phyloP scores from a whole-genome alignment of 75 land plant species.

The Selaginella tamariscina region DNA sequence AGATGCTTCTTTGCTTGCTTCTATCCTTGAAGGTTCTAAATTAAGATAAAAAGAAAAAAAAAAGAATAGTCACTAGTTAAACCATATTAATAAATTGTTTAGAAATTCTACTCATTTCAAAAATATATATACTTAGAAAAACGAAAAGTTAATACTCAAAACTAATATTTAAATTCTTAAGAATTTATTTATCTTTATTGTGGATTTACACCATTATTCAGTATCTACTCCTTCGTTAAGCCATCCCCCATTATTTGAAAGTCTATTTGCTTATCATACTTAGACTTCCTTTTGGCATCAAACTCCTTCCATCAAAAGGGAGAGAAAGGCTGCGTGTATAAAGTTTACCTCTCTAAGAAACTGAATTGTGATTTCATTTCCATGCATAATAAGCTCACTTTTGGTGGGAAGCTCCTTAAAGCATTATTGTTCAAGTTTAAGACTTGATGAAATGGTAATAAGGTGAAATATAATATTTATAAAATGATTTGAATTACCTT shows the following conservation, averaged over 20 bases:
- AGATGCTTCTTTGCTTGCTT: too few species aligned
- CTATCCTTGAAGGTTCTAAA: too few species aligned
- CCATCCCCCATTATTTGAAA: slow-evolving; percentile 47
- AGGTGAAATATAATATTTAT: not conserved
- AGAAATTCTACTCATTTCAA: too few species aligned
- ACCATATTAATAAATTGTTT: too few species aligned
- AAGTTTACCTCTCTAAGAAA: slow-evolving; percentile 57
- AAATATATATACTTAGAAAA: too few species aligned
- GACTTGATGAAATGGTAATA: slow-evolving; percentile 21
- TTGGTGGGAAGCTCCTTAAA: slow-evolving; percentile 44
- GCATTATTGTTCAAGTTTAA: slow-evolving; percentile 59
- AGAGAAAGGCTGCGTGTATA: too few species aligned
- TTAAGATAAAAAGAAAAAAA: too few species aligned
- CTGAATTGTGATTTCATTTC: slow-evolving; percentile 65
- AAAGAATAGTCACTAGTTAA: too few species aligned
- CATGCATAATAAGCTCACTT: slow-evolving; percentile 55
- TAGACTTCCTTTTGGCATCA: slow-evolving; percentile 55
- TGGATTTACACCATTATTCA: slow-evolving; percentile 16
- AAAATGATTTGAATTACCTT: slow-evolving; percentile 44
- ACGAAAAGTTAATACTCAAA: too few species aligned
- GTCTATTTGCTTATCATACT: slow-evolving; percentile 73
- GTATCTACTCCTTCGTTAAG: slow-evolving; percentile 91
- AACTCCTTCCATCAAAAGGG: slow-evolving; percentile 61
- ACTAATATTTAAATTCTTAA: too few species aligned
- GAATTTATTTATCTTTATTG: too few species aligned